Base-by-base conservation (phyloP, 768 basidiomycete genomes). In the Russula abietina region DNA sequence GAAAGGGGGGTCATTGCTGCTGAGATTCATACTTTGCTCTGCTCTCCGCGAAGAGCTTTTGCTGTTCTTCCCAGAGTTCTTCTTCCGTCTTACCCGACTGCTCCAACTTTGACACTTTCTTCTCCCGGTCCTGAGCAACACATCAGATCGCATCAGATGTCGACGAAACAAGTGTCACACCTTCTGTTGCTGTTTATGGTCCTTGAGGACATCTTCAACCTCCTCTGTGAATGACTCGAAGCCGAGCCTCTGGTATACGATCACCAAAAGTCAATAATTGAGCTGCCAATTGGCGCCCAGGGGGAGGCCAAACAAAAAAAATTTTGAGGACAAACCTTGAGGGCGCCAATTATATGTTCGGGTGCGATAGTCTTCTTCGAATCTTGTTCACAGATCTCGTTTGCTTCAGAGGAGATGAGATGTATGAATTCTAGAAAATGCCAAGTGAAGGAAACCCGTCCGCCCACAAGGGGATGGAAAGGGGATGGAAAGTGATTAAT, bases 361-460 rank as follows among this genome's bases (percentile, higher is more conserved):
- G 97, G 97, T 5, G 93, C 90, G 69, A 99, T 98, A 1, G 97
- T 99, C 79, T 99, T 99, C 79, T 97, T 98, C 28, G 93, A 92
- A 71, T 96, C 94, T 72, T 93, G 88, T 72, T 98, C 97, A 71
- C 97, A 99, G 65, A 98, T 92, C 68, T 98, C 93, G 73, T 98
- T 98, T 57, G 97, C 93, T 73, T 98, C 93, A 10, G 94, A 93
- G 19, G 97, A 96, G 72, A 99, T 89, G 74, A 98, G 77, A 73
- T 98, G 93, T 65, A 99, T 95, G 74, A 98, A 99, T 79, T 99
- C 97, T 99, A 75, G 17, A 69, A 41, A 65, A 51, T 12, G 36
- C 12, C 36, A 36, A 36, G 36, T 12, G 12, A 46, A 55, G 59
- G 41, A 55, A 26, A n/a, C n/a, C n/a, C n/a, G n/a, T 8, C 1